Evolutionary conservation across 345 rosid species (phyloP).

Genomic region (Heritiera fomes): DNA sequence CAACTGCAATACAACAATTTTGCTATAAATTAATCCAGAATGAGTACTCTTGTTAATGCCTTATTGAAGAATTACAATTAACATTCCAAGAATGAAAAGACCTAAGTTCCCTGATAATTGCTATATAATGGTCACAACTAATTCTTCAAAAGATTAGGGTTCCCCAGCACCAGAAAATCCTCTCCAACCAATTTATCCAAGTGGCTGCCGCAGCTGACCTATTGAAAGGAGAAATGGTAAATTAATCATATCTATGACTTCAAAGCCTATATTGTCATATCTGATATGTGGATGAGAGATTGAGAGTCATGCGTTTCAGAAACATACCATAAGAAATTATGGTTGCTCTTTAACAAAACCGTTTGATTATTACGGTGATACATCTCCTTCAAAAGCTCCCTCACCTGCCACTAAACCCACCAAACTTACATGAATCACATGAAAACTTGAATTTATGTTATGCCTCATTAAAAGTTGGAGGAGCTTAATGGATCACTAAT

Average conservation of each 20-base stretch:
- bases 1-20: background rate
- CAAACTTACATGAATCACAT: constrained; percentile 47
- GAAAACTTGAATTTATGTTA: constrained; percentile 22
- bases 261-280: constrained; percentile 25
- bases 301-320: constrained; percentile 25
- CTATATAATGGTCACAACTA: constrained; percentile 28
- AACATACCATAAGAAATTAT: constrained; percentile 61
- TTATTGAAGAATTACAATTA: constrained; percentile 10
- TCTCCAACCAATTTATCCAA: constrained; percentile 47
- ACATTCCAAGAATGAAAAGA: constrained; percentile 11
- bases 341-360: constrained; percentile 48
- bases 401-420: constrained; percentile 76
- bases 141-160: constrained; percentile 35
- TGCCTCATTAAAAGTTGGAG: constrained; percentile 17
- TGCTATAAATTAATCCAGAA: constrained; percentile 18
- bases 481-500: constrained; percentile 20
- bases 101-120: constrained; percentile 20
- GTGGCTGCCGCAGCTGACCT: constrained; percentile 56
- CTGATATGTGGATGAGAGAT: constrained; percentile 17
- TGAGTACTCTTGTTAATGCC: constrained; percentile 14
- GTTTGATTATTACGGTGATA: constrained; percentile 50
- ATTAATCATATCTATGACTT: constrained; percentile 36
- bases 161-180: constrained; percentile 36
- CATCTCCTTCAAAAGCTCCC: constrained; percentile 75
- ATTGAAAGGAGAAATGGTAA: constrained; percentile 49